Base-by-base conservation (phyloP, 2,329 filamentous ascomycete genomes). In the Phialophora verrucosa region DNA sequence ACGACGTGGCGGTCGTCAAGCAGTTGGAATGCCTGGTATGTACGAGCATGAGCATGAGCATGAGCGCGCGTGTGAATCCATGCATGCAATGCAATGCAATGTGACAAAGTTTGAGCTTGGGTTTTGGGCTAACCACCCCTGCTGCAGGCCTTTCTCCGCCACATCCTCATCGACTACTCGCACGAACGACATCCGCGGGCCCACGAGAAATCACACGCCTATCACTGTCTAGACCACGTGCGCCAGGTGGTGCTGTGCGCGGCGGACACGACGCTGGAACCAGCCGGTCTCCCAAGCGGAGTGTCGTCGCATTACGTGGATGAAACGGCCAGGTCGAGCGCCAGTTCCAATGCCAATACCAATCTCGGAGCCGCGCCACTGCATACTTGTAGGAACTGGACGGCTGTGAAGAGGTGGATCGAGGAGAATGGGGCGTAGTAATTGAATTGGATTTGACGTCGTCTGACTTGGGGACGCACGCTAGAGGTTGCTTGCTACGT, bases 201-300 rank as follows among this genome's bases (percentile, higher is more conserved):
- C 3, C 60, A 64, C 20, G 57, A 55, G 20, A 55, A 47, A 44
- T 17, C 50, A 4, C 61, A 61, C 1, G 60, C 47, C 8, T 51
- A 51, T 31, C 65, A 67, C 35, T 68, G 66, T 50, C 53, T 68
- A 8, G 66, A 68, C 47, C 66, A 68, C 44, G 59, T 70, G 23
- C 60, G 69, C 17, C 69, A 71, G 56, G 65, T 63, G 12, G 35
- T 71, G 14, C 61, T 67, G 38, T 70, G 69, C 44, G 55, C 63
- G 42, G 63, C 66, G 10, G 70, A 71, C 53, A 64, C 67, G 35
- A 71, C 66, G 31, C 58, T 70, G 25, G 68, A 71, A 38, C 63
- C 62, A 4, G 59, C 55, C 11, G 25, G 20, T 20, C 35, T 42
- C n/a, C 27, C 64, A 6, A 50, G 23, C 62, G 23, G 44, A 3